Base-by-base conservation (phyloP, 2,329 filamentous ascomycete genomes). In the Hymenoscyphus salicellus region DNA sequence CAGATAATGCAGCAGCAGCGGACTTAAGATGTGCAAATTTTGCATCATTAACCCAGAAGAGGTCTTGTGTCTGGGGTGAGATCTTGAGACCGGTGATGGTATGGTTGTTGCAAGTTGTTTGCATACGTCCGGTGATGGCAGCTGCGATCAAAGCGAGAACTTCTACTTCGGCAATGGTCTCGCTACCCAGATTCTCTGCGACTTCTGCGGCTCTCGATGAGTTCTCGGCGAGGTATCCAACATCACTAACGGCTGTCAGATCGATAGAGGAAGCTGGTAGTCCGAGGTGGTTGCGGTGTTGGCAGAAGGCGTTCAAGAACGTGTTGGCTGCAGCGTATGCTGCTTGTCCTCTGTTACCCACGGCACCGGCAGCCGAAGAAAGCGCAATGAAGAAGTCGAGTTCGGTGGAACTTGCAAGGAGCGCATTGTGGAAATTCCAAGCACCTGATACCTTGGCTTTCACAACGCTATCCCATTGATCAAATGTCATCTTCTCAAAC, bases 341-440 rank as follows among this genome's bases (percentile, higher is more conserved):
- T 70, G 32, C 71, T 72, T 14, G 71, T 64, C 52, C 73, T 72
- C 8, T 76, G 74, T 43, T 72, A 6, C 72, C 72, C 1, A 72
- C 63, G 4, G 63, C 59, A 28, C 68, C 70, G 38, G 67, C 66
- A 6, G 63, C 61, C 5, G 70, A 72, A 16, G 69, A 72, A 20
- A 68, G 61, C 14, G 64, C 41, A 49, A 70, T 64, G 56, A 72
- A 72, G 61, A 80, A 78, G 68, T 79, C 77, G 2, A 79, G 69
- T 30, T 46, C 28, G 2, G 28, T 57, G 8, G 46, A 20, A 1
- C 26, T 55, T 7, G 46, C 20, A 7, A 58, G 23, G 17, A 71
- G 62, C 20, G 63, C 61, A 1, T 73, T 26, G 56, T 73, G 70
- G 38, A 73, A 65, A 30, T 73, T 73, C 69, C 67, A 70, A 3